A percentile compares a stretch with the other conserved stretches of the same genome.
Evolutionary conservation across 371 early-diverging fungal species (phyloP).

Genomic region (Paraphysoderma sedebokerense): DNA sequence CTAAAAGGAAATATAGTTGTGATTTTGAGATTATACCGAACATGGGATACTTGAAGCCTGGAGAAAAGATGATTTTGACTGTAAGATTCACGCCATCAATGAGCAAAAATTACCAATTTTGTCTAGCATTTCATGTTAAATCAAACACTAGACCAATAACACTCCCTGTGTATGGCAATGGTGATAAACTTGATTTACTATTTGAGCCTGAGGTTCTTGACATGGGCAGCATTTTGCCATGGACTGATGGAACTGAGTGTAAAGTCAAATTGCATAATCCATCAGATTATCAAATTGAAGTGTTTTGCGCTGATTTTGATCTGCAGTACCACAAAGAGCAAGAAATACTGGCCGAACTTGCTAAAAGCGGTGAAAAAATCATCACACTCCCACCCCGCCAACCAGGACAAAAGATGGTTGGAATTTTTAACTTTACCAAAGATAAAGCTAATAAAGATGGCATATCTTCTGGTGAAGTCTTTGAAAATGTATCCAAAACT

Average conservation of each 20-base stretch:
- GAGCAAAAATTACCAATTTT: constrained; percentile 16
- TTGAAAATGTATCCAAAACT: no score
- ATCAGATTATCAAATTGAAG: constrained; percentile 21
- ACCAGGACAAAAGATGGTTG: no score
- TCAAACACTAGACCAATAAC: constrained; percentile 15
- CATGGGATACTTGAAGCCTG: constrained; percentile 10
- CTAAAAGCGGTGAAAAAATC: no score
- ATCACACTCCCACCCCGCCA: no score
- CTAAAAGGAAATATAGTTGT: no score
- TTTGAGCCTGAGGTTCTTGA: constrained; percentile 22
- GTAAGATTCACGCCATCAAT: constrained; percentile 19
- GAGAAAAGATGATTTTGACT: constrained; percentile 13
- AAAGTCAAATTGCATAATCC: constrained; percentile 23
- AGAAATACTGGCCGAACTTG: no score
- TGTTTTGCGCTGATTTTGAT: constrained; percentile 29
- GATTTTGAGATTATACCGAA: background rate
- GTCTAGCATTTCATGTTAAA: constrained; percentile 16
- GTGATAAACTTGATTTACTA: constrained; percentile 11
- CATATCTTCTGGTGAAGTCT: no score
- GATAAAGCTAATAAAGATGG: no score
- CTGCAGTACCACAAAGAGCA: constrained; percentile 25
- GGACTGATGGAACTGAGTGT: constrained; percentile 19
- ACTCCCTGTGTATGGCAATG: constrained; percentile 17
- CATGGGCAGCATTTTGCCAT: constrained; percentile 26
- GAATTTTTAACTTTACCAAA: no score